A percentile compares a stretch with the other conserved stretches of the same genome.
Conservation (phyloP, 2,329 filamentous ascomycete species). For the Colletotrichum chrysophilum region DNA sequence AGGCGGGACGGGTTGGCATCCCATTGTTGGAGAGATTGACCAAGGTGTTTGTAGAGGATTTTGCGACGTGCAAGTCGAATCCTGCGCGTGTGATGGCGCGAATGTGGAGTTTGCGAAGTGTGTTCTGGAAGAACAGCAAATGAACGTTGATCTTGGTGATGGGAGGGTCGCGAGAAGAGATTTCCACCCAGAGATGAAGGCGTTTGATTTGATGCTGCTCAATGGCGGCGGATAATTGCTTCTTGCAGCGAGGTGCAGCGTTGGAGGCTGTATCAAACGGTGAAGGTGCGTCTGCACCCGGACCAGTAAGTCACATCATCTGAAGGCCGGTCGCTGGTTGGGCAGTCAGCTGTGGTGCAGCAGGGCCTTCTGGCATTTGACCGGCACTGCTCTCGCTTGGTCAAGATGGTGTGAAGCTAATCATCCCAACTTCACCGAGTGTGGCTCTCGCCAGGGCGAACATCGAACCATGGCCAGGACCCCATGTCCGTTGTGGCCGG, state of each 20-base stretch:
- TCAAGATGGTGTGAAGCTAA: constrained; percentile 11
- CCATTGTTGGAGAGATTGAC: background rate
- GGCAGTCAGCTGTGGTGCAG: background rate
- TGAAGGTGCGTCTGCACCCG: background rate
- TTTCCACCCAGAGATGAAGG: background rate
- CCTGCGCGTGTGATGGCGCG: background rate
- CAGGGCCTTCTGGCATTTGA: constrained; percentile 4
- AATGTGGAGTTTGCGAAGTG: background rate
- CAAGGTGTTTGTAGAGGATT: background rate
- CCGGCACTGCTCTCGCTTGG: constrained; percentile 13
- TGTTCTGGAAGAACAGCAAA: background rate
- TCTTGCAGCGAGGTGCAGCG: constrained; percentile 5
- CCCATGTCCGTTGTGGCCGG: background rate
- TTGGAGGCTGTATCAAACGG: background rate
- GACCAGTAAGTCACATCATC: background rate
- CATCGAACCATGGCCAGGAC: constrained; percentile 1
- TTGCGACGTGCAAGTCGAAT: background rate
- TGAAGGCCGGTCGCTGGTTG: background rate
- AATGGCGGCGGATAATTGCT: background rate
- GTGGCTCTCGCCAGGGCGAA: background rate
- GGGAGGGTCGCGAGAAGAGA: background rate
- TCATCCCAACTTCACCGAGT: constrained; percentile 11
- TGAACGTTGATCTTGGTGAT: background rate
- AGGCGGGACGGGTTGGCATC: constrained; percentile 19
- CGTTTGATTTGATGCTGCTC: background rate